Evolutionary conservation across 208 protist genomes (phyloP).

Genomic region (Angomonas deanei): DNA sequence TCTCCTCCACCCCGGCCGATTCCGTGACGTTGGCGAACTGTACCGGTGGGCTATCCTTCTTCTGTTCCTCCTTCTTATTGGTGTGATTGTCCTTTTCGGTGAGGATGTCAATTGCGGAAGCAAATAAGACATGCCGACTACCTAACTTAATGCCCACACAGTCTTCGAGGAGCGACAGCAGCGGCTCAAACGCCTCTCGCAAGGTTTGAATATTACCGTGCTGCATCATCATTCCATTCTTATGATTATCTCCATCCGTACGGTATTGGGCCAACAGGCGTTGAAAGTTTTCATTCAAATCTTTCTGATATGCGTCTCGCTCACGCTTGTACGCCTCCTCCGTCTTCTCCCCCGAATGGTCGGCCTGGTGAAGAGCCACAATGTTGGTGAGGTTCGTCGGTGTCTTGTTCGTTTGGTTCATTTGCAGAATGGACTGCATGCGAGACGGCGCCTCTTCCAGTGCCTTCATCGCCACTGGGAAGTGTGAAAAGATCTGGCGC

Average conservation of each 20-base stretch:
- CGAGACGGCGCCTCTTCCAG: conserved; percentile 51
- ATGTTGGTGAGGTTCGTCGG: background rate
- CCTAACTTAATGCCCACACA: conserved; percentile 80
- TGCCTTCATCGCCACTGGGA: conserved; percentile 54
- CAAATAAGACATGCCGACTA: conserved; percentile 82
- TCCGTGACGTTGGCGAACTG: background rate
- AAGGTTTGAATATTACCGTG: conserved; percentile 61
- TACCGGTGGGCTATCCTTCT: background rate
- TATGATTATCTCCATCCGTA: too few relatives aligned
- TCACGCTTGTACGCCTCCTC: background rate
- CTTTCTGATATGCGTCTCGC: conserved; percentile 2
- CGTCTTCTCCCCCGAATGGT: too few relatives aligned
- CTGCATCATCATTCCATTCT: conserved; percentile 41
- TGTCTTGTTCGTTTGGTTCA: background rate
- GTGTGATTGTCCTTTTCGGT: conserved; percentile 43
- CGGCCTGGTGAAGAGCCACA: background rate
- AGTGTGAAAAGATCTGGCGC: conserved; percentile 49
- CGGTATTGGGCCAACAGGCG: background rate
- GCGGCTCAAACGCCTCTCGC: conserved; percentile 82
- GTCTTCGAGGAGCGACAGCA: conserved; percentile 68
- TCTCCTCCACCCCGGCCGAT: background rate
- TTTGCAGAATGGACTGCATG: conserved; percentile 32
- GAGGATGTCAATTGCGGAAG: conserved; percentile 58
- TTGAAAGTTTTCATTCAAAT: background rate
- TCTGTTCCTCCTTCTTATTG: background rate